Evolutionary conservation across 2,329 filamentous ascomycete genomes (phyloP).

Genomic region (Malbranchea cinnamomea): DNA sequence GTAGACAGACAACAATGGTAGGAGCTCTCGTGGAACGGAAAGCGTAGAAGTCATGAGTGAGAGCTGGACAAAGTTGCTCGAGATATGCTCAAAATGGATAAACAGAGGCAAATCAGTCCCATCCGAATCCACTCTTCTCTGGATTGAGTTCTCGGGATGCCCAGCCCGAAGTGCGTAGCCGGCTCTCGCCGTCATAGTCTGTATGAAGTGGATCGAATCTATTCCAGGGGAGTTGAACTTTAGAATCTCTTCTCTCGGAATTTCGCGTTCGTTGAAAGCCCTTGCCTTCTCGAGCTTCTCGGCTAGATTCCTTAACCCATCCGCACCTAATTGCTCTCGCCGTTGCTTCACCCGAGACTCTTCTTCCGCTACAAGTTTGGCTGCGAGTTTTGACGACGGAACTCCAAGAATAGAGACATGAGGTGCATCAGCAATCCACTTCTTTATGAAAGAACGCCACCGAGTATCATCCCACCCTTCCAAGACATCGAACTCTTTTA

Average conservation of each 20-base stretch:
- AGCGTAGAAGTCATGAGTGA: conserved; percentile 67
- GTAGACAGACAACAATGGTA: conserved; percentile 73
- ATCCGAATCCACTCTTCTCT: conserved; percentile 60
- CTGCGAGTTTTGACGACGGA: conserved; percentile 65
- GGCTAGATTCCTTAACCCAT: conserved; percentile 61
- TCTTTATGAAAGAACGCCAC: conserved; percentile 69
- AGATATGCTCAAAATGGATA: conserved; percentile 92
- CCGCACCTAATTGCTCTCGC: conserved; percentile 63
- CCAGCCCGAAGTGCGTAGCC: conserved; percentile 63
- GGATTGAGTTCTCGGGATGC: conserved; percentile 50
- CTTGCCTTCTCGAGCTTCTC: conserved; percentile 71
- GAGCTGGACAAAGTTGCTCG: conserved; percentile 82
- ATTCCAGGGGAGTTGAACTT: conserved; percentile 69
- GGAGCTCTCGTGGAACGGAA: conserved; percentile 61
- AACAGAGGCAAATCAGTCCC: conserved; percentile 57
- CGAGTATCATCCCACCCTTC: conserved; percentile 68
- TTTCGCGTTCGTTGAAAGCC: conserved; percentile 72
- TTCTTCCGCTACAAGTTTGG: conserved; percentile 69
- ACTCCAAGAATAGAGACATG: conserved; percentile 81
- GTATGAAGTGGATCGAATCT: conserved; percentile 89
- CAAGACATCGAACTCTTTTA: conserved; percentile 48
- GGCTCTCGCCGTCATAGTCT: conserved; percentile 69
- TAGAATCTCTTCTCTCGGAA: conserved; percentile 68
- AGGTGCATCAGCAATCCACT: conserved; percentile 71
- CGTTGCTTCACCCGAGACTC: conserved; percentile 63